phyloP scores from a whole-genome alignment of 1,284 basidiomycete species.

The Mycosarcoma maydis region DNA sequence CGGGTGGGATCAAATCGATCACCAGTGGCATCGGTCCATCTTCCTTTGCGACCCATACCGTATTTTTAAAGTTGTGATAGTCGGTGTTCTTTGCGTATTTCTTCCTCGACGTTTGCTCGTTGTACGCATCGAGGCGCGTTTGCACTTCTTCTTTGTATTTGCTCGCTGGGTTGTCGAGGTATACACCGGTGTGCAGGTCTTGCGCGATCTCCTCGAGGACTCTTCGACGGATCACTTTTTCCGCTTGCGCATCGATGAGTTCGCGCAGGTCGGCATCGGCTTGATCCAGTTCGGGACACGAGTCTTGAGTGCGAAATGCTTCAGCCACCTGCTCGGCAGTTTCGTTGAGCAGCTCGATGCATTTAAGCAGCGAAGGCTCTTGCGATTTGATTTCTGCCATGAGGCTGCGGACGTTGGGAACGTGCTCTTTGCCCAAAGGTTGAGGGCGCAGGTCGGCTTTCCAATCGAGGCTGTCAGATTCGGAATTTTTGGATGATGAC shows the following conservation, averaged over 20 bases:
- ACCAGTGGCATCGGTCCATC: slow-evolving; percentile 58
- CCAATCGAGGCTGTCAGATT: not conserved
- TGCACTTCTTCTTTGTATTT: slow-evolving; percentile 29
- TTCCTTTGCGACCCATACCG: slow-evolving; percentile 45
- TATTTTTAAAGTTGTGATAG: slow-evolving; percentile 53
- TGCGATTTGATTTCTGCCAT: slow-evolving; percentile 25
- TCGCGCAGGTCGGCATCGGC: slow-evolving; percentile 47
- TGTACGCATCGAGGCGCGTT: slow-evolving; percentile 22
- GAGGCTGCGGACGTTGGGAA: slow-evolving; percentile 22
- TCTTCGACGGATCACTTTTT: slow-evolving; percentile 33
- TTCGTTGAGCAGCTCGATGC: slow-evolving; percentile 40
- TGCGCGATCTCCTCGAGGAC: slow-evolving; percentile 39
- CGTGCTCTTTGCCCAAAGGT: slow-evolving; percentile 22
- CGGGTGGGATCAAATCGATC: slow-evolving; percentile 47
- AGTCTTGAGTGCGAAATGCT: slow-evolving; percentile 14
- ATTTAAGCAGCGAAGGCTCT: slow-evolving; percentile 11
- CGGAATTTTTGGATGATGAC: not conserved
- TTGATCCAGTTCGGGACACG: slow-evolving; percentile 24
- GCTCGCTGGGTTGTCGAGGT: slow-evolving; percentile 16
- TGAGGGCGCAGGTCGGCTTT: slow-evolving; percentile 20
- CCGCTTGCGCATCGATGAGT: slow-evolving; percentile 51
- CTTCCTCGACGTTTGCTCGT: slow-evolving; percentile 45
- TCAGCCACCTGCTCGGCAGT: slow-evolving; percentile 41
- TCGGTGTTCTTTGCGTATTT: slow-evolving; percentile 45
- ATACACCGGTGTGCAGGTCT: slow-evolving; percentile 21